Evolutionary conservation across 148 eudicot species (phyloP), one percentile per base, ranked within the genome.

Genomic region (Agrostemma githago): DNA sequence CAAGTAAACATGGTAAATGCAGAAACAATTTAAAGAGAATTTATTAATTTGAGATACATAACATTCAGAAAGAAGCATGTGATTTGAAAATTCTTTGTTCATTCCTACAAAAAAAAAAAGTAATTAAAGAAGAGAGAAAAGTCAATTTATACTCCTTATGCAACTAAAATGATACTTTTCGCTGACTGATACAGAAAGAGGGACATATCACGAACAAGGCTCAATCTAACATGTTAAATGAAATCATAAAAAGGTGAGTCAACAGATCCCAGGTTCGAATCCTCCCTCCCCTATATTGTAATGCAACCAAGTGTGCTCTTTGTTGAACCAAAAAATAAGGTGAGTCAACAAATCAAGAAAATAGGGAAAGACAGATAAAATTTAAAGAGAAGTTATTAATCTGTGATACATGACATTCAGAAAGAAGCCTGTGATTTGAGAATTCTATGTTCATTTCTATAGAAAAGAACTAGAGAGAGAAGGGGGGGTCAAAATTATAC

Each of bases 151-250:
- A 26, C 34, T 26, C 34, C 34, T 26, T 26, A 26, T 26, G 34
- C 34, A 26, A 26, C 34, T 26, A 26, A 26, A 51, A 6, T 11
- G 16, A 40, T 6, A 65, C 68, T 65, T 65, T 65, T 12, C 5
- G 46, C 16, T 38, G 44, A 65, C 68, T 39, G 2, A 37, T 3
- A 14, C 16, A 65, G 20, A 39, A 65, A 65, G n/a, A 40, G 44
- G 39, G 41, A 65, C 68, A 65, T 65, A 65, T 63, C 67, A 8
- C 6, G 42, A 65, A 39, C 34, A 76, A 51, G 88, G 85, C 84
- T 92, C 99, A 73, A 96, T 90, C 99, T 96, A 79, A 72, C 76
- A 72, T 16, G 78, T 70, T 66, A 59, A 71, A 79, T 66, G 53
- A 80, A 42, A 48, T 59, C 38, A 46, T 34, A 68, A 74, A 20